Evolutionary conservation across 2,329 filamentous ascomycete species (phyloP), one percentile per base, ranked within the genome.

Genomic region (Cladophialophora chaetospira): DNA sequence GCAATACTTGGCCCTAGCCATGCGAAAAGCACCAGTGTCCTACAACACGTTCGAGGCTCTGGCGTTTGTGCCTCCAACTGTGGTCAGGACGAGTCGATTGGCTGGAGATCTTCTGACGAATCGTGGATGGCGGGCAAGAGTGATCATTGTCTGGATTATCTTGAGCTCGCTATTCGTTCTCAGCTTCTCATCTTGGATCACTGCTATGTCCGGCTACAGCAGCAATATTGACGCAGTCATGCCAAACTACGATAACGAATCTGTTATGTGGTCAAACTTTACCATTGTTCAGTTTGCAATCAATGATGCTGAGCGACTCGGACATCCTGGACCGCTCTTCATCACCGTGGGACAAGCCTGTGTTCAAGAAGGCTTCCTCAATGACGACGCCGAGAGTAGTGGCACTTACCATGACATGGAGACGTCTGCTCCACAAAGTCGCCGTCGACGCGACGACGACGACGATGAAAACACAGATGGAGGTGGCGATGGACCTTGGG

Each of bases 161-260:
- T 19, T 71, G 10, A 67, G 69, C 4, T 69, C 65, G 1, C 36
- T 63, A 3, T 72, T 70, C 31, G 66, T 73, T 6, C 50, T 73
- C 3, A 58, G 55, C 31, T 67, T 73, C 28, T 71, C 70, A 0
- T 68, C 70, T 19, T 61, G 71, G 3, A 53, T 72, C 1, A 68
- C 66, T 2, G 72, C 72, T 15, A 73, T 73, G 69, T 70, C 70
- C 0, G 72, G 72, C 5, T 74, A 73, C 51, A 68, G 70, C 33
- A 62, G 67, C 0, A 71, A 67, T 62, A 58, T 69, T 11, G 29
- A 42, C 19, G 51, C 62, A 2, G 63, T 65, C 8, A 52, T 70
- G 21, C 61, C 67, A 3, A 56, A 63, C n/a, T 54, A 57, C 5
- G 63, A 67, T 15, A 53, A 70, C 28, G 45, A 48, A 5, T 43